Conservation (phyloP, 257 asterid species). For the Solanum ossicruentum region DNA sequence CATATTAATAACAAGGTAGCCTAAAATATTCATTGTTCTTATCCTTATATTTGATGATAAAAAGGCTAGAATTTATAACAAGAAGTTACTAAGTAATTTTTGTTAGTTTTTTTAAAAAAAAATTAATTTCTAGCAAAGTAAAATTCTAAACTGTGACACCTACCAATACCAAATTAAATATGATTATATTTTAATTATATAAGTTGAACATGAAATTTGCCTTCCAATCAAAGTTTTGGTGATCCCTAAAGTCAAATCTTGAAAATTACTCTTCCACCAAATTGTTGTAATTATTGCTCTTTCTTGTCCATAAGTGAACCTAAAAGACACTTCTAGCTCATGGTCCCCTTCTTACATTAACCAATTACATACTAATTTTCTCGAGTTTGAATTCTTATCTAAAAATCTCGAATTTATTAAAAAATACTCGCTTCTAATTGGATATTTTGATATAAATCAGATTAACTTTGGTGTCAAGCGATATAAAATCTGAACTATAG, state of each 20-base stretch:
- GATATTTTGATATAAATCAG: background rate
- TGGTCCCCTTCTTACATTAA: background rate
- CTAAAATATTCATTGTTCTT: background rate
- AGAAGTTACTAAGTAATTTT: background rate
- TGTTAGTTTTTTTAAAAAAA: background rate
- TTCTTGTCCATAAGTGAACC: background rate
- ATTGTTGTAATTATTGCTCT: background rate
- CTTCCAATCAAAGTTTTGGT: background rate
- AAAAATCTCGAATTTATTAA: background rate
- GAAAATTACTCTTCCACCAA: background rate
- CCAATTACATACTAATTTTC: background rate
- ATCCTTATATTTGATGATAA: background rate
- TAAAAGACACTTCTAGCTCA: background rate
- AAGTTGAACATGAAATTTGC: background rate
- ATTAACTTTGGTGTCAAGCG: background rate
- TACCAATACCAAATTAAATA: background rate
- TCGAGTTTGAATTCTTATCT: background rate
- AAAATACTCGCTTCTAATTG: background rate
- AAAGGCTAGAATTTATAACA: background rate
- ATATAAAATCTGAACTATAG: background rate
- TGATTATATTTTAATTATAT: background rate
- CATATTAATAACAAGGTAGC: no score
- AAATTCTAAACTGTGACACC: background rate
- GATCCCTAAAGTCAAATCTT: background rate
- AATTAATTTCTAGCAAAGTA: background rate